Evolutionary conservation across 331 rosid genomes (phyloP), one percentile per base, ranked within the genome.

Genomic region (Spiraea crenata): DNA sequence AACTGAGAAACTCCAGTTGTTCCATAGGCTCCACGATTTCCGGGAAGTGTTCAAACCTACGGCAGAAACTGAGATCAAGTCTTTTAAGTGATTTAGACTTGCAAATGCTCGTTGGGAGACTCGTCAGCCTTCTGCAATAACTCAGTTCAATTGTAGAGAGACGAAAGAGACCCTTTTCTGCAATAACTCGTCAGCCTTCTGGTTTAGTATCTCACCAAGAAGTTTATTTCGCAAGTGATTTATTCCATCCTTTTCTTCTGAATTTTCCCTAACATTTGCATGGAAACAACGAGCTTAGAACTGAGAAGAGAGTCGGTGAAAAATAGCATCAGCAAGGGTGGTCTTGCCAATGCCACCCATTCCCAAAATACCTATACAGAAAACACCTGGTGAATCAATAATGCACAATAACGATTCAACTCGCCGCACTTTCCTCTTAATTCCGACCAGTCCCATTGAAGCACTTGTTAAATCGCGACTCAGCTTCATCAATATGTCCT

Each of bases 171-270:
- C 48, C 11, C 48, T 25, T n/a, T n/a, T n/a, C n/a, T n/a, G n/a
- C n/a, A n/a, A n/a, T n/a, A n/a, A n/a, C n/a, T n/a, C n/a, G n/a
- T n/a, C n/a, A n/a, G n/a, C n/a, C n/a, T n/a, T n/a, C n/a, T n/a
- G n/a, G n/a, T n/a, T n/a, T n/a, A n/a, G n/a, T n/a, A n/a, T n/a
- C n/a, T n/a, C n/a, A n/a, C n/a, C n/a, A n/a, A n/a, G 77, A 72
- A 85, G 76, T 46, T 65, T 46, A 47, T 57, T 64, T 65, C 68
- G 84, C 57, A 85, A 63, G 2, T 17, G 34, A 59, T 44, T 39
- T 63, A 85, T 8, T 9, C 73, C 70, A 15, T 14, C 0, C 19
- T 20, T n/a, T 3, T 17, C 2, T 3, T 63, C 40, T 12, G 70
- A 31, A 0, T 42, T 14, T n/a, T 42, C 67, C 51, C 67, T 63